Conservation (phyloP, 257 asterid genomes). For the Solanum piurae region DNA sequence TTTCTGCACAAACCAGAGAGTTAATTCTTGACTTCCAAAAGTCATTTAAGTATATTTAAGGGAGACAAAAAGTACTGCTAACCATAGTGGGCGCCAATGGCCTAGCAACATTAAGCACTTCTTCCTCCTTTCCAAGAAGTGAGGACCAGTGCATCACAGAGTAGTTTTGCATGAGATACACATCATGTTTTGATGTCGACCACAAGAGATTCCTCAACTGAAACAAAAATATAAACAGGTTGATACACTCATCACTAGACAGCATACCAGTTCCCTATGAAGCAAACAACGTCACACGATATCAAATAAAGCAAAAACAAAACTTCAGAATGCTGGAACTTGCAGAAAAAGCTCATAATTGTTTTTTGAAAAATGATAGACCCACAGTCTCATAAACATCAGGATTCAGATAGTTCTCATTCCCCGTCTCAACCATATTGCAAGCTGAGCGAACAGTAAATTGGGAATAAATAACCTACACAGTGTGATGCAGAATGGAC, state of each 20-base stretch:
- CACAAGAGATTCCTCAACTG: slow-evolving; percentile 77
- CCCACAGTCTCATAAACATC: neutral
- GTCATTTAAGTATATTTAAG: neutral
- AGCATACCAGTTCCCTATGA: neutral
- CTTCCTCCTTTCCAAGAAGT: slow-evolving; percentile 48
- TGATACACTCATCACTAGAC: neutral
- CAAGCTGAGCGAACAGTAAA: neutral
- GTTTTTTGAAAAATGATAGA: neutral
- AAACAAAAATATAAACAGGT: neutral
- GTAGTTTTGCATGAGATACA: slow-evolving; percentile 75
- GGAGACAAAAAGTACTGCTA: neutral
- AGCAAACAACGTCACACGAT: neutral
- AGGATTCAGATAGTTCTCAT: neutral
- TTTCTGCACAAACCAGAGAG: slow-evolving; percentile 24
- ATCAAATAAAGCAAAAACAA: neutral
- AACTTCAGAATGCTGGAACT: neutral
- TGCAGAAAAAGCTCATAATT: neutral
- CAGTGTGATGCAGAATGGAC: neutral
- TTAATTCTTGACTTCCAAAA: neutral
- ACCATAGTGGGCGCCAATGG: slow-evolving; percentile 62
- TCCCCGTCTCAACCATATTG: neutral
- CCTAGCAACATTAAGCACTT: slow-evolving; percentile 73
- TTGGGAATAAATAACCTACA: neutral
- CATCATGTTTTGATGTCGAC: slow-evolving; percentile 92
- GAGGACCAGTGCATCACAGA: slow-evolving; percentile 94